Base-by-base conservation (phyloP, 148 eudicot species). In the Bassia scoparia region DNA sequence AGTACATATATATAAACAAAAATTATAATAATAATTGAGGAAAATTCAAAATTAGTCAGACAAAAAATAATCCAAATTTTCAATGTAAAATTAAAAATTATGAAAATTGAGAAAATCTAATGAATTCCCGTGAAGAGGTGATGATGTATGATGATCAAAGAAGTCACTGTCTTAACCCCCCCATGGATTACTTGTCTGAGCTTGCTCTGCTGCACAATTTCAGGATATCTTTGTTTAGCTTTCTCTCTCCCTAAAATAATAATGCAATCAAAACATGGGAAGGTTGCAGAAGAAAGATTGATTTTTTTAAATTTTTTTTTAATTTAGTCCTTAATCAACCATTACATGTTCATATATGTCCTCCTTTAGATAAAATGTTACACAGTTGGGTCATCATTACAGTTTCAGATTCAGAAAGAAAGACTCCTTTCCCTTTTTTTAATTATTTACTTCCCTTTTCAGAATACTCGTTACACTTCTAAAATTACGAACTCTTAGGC, bases 151-250 rank as follows among this genome's bases (percentile, higher is more conserved):
- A 76, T 71, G 73, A 76, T 81, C 69, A 70, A 68, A 61, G 48
- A 61, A 74, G 84, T 87, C 83, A 61, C 84, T 78, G 71, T 86
- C 87, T 78, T 72, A 50, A 67, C 63, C 82, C 67, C 78, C 81
- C 11, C 3, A 79, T 62, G 74, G 84, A 76, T 82, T 80, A 78
- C 83, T 78, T 84, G 76, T 81, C 80, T 79, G 64, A 74, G 79
- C 77, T 73, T 43, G 49, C 66, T 67, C 62, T 74, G 73, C 68
- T 38, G 23, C 67, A 52, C 33, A 24, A 81, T 66, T 76, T 63
- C 67, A 73, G 80, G 63, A 55, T 44, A 34, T 56, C n/a, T 65
- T 34, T 46, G 30, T 72, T 53, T 58, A 13, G 41, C 31, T 71
- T 46, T 55, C 29, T 62, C 38, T 69, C 2, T n/a, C n/a, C 27